Base-by-base conservation (phyloP, 768 basidiomycete genomes). In the Macrolepiota fuliginosa region DNA sequence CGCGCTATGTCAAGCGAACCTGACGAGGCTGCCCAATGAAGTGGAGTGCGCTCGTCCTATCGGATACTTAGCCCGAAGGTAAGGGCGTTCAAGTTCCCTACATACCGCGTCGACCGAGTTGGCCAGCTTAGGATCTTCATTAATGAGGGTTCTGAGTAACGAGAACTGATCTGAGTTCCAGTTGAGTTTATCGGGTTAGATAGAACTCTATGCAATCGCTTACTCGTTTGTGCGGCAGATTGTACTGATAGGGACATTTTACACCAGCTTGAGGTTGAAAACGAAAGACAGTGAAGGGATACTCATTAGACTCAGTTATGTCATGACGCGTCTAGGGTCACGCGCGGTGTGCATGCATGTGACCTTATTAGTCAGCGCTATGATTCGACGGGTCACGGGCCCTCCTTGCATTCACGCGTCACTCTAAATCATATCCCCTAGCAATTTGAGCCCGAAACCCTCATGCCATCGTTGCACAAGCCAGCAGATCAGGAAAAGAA, bases 21-120 rank as follows among this genome's bases (percentile, higher is more conserved):
- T 19, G 85, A 85, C 11, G 87, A 88, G 12, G 91, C 86, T 60
- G 91, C 90, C 91, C 91, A 93, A 68, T 94, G 92, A n/a, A 94
- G 74, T 9, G 92, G 83, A 0, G 92, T 91, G 36, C 92, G 80
- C 40, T 81, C 87, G 70, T 94, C 92, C 91, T 92, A 62, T 56
- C 46, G 45, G 25, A 17, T 51, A 56, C 37, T 67, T 60, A 63
- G 22, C 39, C 57, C 56, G 51, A 37, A 22, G 45, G 29, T 32
- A 24, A 46, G 13, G 51, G 35, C 49, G 52, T 32, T 27, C 56
- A 29, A n/a, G 15, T n/a, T 64, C 22, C 12, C 0, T 17, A 62
- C 77, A 55, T 74, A 92, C 91, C 66, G 71, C 79, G 71, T 94
- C 92, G 0, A 77, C 67, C 2, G 85, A 76, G 70, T 91, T 83